phyloP scores from a whole-genome alignment of 73 alveolate genomes.

The Paramecium sonneborni region DNA sequence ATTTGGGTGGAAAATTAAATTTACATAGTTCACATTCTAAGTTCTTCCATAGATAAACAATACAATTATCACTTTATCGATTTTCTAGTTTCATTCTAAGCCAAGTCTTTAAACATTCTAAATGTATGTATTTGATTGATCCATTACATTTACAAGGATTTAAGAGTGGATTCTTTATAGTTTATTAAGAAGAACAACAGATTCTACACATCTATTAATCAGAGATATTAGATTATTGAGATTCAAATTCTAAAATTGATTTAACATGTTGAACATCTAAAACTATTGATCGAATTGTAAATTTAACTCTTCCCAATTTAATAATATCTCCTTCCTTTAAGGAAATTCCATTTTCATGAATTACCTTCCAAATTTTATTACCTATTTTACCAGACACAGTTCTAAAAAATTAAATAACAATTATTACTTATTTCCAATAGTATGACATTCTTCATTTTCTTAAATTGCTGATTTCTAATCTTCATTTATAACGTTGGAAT shows the following conservation, averaged over 20 bases:
- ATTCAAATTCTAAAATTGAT: neutral
- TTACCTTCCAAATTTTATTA: neutral
- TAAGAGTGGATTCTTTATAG: slow-evolving; percentile 59
- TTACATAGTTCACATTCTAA: slow-evolving; percentile 76
- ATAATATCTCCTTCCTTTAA: slow-evolving; percentile 29
- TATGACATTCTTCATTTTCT: neutral
- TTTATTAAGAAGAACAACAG: slow-evolving; percentile 70
- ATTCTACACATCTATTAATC: slow-evolving; percentile 61
- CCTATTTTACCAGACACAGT: neutral
- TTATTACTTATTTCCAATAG: neutral
- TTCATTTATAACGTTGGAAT: neutral
- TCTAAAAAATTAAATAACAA: neutral
- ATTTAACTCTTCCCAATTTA: slow-evolving; percentile 35
- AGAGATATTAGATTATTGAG: neutral
- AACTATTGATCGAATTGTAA: neutral
- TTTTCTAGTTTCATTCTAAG: slow-evolving; percentile 69
- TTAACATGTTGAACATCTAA: neutral
- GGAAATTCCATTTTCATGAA: neutral
- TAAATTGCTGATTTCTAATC: neutral
- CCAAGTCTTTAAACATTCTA: slow-evolving; percentile 71
- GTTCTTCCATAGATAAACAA: slow-evolving; percentile 69
- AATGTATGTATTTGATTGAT: slow-evolving; percentile 73
- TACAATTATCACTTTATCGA: slow-evolving; percentile 67
- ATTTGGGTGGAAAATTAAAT: slow-evolving; percentile 51
- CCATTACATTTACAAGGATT: slow-evolving; percentile 76